Evolutionary conservation across 345 rosid genomes (phyloP), one percentile per base, ranked within the genome.

Genomic region (Murraya koenigii): DNA sequence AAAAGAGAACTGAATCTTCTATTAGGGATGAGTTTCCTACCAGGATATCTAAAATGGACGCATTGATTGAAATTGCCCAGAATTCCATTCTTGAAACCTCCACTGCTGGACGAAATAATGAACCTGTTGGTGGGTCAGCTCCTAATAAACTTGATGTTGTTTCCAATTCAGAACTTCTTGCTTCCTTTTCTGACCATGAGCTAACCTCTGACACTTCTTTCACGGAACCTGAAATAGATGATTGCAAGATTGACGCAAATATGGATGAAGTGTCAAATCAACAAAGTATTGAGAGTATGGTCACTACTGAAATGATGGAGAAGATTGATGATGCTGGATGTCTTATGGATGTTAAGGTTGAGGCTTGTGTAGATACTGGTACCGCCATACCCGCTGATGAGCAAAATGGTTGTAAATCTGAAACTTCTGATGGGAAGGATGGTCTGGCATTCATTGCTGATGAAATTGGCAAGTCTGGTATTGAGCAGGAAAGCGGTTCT

Each of bases 21-120:
- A 58, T 74, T 66, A 81, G 72, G 56, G 85, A 85, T 80, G 90
- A 79, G 55, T 55, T 79, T 66, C 86, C 90, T 69, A 23, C 80
- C 1, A 83, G 85, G 80, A 88, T 82, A n/a, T 92, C 94, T 76
- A 92, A 84, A 83, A 92, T 92, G 97, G 94, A 92, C 80, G 97
- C 94, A 28, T 72, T 92, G 73, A 85, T 92, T 81, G 94, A 92
- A 88, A 90, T 90, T 80, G 97, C 97, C n/a, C 93, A 92, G 84
- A 89, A 78, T 82, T 89, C 94, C 22, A 88, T 90, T 72, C 87
- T 82, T 39, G 89, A 90, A 72, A 87, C 84, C 72, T 80, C 87
- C 22, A 39, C 82, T 67, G 7, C 75, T 41, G 81, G 72, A 54
- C 85, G 73, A 55, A 72, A 80, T 75, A 76, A 59, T 79, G 84